Base-by-base conservation (phyloP, 371 early-diverging fungal species). In the Mucor ambiguus region DNA sequence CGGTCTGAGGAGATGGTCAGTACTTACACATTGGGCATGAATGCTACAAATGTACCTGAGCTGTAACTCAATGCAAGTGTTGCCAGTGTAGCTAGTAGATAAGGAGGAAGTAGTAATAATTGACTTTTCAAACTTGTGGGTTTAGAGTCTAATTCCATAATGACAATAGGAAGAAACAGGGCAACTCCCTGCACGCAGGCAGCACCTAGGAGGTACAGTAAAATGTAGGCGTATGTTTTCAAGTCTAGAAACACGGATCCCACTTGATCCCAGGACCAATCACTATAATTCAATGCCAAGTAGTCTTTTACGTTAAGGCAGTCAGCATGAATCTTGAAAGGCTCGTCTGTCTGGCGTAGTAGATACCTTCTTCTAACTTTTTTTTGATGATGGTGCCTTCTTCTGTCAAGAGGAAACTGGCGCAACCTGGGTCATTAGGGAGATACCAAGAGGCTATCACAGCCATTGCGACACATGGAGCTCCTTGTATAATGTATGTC, bases 401-500 rank as follows among this genome's bases (percentile, higher is more conserved):
- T 35, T 70, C 68, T 18, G 44, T 55, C 10, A 71, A 61, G 10
- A 81, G 55, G 69, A 71, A 76, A 20, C 38, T 56, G n/a, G 56
- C 32, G 18, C n/a, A 32, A 6, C 33, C n/a, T 32, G 32, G 32
- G n/a, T 32, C n/a, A 18, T 55, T 20, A 30, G 29, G 32, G 6
- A 55, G 56, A 30, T 55, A 32, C 56, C 32, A 55, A 32, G 32
- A 49, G 12, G 49, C 49, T 30, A 55, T 55, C 9, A 55, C 29
- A 32, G 29, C 32, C 18, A 55, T 20, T 30, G 56, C 32, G 24
- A 87, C 79, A 1, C 86, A 85, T 0, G 85, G 85, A 20, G 74
- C 66, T 8, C 85, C 86, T 71, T 86, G 86, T 29, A 84, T 74
- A 14, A 87, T 80, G 37, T 80, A 87, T 22, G 85, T 68, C 78